Evolutionary conservation across 345 rosid species (phyloP), one percentile per base, ranked within the genome.

Genomic region (Dipteronia dyeriana): DNA sequence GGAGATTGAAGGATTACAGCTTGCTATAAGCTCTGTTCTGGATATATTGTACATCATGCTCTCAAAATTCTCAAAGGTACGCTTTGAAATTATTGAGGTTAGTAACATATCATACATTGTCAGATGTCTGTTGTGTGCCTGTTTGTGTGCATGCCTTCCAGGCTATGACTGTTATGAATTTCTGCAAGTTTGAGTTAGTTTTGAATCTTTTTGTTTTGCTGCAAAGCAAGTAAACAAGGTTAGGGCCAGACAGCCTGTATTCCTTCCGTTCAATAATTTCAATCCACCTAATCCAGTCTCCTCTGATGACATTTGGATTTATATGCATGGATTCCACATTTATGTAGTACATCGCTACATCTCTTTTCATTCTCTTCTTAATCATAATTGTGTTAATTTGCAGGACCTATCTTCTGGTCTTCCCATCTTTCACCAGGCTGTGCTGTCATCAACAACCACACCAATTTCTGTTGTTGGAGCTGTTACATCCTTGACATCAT

Each of bases 1-100:
- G 57, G 99, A 95, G 81, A 89, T 91, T 81, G 97, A 94, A 85
- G 99, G 97, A 81, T 83, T 91, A 84, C 90, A 90, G 79, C 92
- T 76, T 78, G 91, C 98, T 67, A 88, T 96, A 77, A 78, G 71
- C 73, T 90, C 97, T 85, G 93, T 86, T 80, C 87, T 96, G 80
- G 94, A 92, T 73, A 79, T 88, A 77, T 76, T 92, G n/a, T 77
- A 82, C 75, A 66, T 64, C 76, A 84, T 87, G 84, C 91, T 94
- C 74, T 86, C 91, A 78, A 87, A 85, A 66, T 84, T 81, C 69
- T 87, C 91, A 9, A 88, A 88, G 97, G 99, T 93, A 81, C 63
- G 78, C 51, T 65, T 56, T 49, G 31, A 17, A 74, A 25, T 72
- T 29, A 14, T 13, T n/a, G 19, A 8, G 53, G 9, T 53, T 59